A percentile compares a stretch with the other conserved stretches of the same genome.
phyloP scores from a whole-genome alignment of 805 yeast genomes.

The Candida incommunis region DNA sequence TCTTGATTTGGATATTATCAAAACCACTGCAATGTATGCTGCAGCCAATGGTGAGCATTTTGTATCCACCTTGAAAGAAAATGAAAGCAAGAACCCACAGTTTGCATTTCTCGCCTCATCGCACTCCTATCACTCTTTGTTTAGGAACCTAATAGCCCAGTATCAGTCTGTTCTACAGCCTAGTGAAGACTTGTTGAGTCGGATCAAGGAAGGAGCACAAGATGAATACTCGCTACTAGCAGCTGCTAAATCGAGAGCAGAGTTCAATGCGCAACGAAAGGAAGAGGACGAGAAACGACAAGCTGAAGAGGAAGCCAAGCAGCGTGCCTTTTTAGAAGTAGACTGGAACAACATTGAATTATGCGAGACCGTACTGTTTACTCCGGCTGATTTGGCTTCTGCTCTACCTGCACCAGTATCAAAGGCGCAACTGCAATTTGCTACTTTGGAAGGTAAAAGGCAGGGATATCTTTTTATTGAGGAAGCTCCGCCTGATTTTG shows the following conservation, averaged over 20 bases:
- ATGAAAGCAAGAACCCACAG: constrained; percentile 28
- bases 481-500: constrained; percentile 30
- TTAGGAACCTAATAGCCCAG: constrained; percentile 36
- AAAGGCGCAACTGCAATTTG: constrained; percentile 42
- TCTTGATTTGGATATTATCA: constrained; percentile 54
- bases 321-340: constrained; percentile 46
- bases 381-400: constrained; percentile 31
- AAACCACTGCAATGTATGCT: constrained; percentile 54
- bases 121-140: constrained; percentile 50
- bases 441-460: constrained; percentile 43
- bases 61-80: constrained; percentile 24
- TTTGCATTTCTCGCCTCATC: constrained; percentile 49
- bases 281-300: constrained; percentile 23
- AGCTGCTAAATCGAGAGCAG: constrained; percentile 43
- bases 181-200: constrained; percentile 10
- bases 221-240: constrained; percentile 27
- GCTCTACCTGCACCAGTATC: constrained; percentile 39
- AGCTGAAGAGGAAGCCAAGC: constrained; percentile 21
- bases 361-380: constrained; percentile 55
- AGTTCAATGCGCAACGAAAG: constrained; percentile 27
- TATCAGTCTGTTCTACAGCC: constrained; percentile 30
- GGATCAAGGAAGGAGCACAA: constrained; percentile 17
- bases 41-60: constrained; percentile 44
- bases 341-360: constrained; percentile 81
- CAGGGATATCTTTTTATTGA: constrained; percentile 23